Percentiles rank a stretch among this genome's conserved stretches.
Conservation (phyloP, 495 filamentous ascomycete genomes). For the Acidomyces sp. region DNA sequence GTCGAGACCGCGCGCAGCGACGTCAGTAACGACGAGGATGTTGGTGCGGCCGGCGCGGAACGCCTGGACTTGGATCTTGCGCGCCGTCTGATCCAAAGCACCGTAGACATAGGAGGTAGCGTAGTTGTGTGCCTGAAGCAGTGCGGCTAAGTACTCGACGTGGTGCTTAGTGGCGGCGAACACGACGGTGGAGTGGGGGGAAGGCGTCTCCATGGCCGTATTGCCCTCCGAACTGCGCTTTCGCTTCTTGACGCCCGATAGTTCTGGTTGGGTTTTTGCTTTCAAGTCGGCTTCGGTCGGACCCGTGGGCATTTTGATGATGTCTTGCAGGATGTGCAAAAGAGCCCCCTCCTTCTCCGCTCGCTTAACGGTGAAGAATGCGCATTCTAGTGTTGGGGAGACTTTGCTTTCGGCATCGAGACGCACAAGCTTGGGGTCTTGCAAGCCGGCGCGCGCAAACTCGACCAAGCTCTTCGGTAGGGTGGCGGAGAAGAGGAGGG, state of each 20-base stretch:
- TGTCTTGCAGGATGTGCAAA: conserved; percentile 72
- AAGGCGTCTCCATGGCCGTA: conserved; percentile 44
- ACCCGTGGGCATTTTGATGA: conserved; percentile 87
- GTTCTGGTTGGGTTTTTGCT: conserved; percentile 25
- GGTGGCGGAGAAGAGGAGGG: conserved; percentile 87
- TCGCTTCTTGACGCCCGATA: conserved; percentile 35
- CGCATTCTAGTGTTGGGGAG: conserved; percentile 81
- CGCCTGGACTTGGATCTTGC: conserved; percentile 76
- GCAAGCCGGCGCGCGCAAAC: conserved; percentile 83
- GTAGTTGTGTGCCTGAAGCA: conserved; percentile 65
- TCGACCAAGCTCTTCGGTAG: conserved; percentile 87
- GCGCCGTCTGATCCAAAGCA: conserved; percentile 80
- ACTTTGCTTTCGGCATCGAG: conserved; percentile 91
- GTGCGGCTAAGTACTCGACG: conserved; percentile 77
- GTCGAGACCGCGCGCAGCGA: conserved; percentile 94
- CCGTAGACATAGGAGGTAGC: conserved; percentile 87
- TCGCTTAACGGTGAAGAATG: conserved; percentile 84
- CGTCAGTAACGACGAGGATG: conserved; percentile 93
- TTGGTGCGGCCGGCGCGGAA: conserved; percentile 75
- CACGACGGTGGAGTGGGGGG: conserved; percentile 76
- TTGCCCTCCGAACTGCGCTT: conserved; percentile 36
- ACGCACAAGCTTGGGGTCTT: conserved; percentile 76
- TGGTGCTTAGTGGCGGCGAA: conserved; percentile 94
- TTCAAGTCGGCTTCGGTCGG: conserved; percentile 40
- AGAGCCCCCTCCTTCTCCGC: conserved; percentile 88